Base-by-base conservation (phyloP, 495 filamentous ascomycete species). In the Aspergillus incahuasiensis region DNA sequence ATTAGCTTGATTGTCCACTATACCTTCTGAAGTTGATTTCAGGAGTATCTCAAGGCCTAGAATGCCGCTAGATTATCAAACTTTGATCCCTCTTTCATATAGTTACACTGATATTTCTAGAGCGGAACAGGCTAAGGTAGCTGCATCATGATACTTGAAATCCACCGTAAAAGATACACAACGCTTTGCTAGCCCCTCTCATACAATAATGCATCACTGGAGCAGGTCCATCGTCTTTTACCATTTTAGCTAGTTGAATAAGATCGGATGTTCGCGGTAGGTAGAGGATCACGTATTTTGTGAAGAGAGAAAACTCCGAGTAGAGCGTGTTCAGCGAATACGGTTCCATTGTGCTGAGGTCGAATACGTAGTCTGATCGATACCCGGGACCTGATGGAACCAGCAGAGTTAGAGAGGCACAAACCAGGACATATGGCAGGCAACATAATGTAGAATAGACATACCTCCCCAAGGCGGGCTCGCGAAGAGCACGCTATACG, bases 381-480 rank as follows among this genome's bases (percentile, higher is more conserved):
- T 98, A 98, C 34, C 81, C 83, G 4, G 90, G 89, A 1, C 94
- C 84, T 87, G 43, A 21, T 12, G 0, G 15, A 41, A 34, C 56
- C 20, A 48, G 55, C 48, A 40, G 8, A 49, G 59, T 62, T 35
- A 64, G 50, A 6, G 0, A 30, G 1, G 30, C n/a, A 6, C 16
- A 13, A 6, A 40, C 8, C 1, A 42, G 28, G 22, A n/a, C 1
- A 40, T n/a, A n/a, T n/a, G 35, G 40, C 8, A 6, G 32, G 5
- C 15, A 6, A 49, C 16, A 20, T 15, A 47, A 7, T 18, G 5
- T 1, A 46, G 13, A 44, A 9, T 13, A 38, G 32, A 64, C 79
- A 59, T 72, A 86, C 84, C 94, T 56, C 94, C 94, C 94, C 94
- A 98, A 0, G 94, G 94, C 32, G 94, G 94, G 60, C 90, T 96